Evolutionary conservation across 2,329 filamentous ascomycete genomes (phyloP).

Genomic region (Xylariaceae sp.): DNA sequence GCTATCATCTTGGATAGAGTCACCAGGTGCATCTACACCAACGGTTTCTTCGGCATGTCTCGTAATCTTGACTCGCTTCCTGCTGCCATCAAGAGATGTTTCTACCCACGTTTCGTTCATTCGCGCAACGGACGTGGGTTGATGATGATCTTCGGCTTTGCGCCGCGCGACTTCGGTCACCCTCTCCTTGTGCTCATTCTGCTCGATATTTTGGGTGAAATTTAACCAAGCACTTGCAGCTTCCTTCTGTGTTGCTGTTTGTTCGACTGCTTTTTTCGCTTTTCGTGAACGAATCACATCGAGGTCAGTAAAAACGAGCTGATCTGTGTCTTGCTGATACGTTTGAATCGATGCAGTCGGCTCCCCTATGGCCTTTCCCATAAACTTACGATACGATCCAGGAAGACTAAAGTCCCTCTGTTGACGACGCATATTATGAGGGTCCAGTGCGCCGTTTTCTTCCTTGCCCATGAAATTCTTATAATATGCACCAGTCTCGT

Average conservation of each 20-base stretch:
- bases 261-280: constrained; percentile 19
- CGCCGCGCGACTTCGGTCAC: constrained; percentile 23
- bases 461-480: constrained; percentile 77
- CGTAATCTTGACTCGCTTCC: constrained; percentile 37
- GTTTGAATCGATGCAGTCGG: constrained; percentile 65
- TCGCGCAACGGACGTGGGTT: constrained; percentile 16
- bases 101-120: constrained; percentile 38
- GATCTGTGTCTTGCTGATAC: constrained; percentile 69
- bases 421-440: constrained; percentile 77
- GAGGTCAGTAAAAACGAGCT: constrained; percentile 85
- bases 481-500: constrained; percentile 82
- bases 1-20: constrained; percentile 11
- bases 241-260: constrained; percentile 6
- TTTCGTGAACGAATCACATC: constrained; percentile 56
- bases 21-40: constrained; percentile 1
- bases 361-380: constrained; percentile 64
- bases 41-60: constrained; percentile 9
- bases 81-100: constrained; percentile 32
- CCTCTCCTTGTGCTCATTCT: constrained; percentile 18
- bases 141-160: constrained; percentile 19
- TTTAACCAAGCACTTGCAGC: constrained; percentile 18
- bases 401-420: constrained; percentile 86
- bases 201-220: constrained; percentile 21
- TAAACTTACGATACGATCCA: constrained; percentile 81
- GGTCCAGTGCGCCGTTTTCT: constrained; percentile 74